These are phyloP conservation scores for Fagus crenata DNA, from an alignment of 306 rosid genomes.

Conservation along the genomic window DNA sequence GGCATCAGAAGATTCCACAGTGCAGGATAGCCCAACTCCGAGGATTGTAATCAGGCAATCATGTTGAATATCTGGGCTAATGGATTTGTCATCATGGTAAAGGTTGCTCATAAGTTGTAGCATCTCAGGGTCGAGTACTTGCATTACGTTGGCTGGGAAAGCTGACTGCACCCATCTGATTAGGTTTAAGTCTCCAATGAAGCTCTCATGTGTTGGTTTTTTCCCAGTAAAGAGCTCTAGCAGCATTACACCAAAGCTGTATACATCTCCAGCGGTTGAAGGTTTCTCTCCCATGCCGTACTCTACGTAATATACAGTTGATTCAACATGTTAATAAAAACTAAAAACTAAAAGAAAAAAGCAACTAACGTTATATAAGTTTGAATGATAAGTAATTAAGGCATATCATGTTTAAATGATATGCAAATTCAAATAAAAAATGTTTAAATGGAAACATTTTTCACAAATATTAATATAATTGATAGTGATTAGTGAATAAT, in stretches of 20 bases:
- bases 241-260: constrained; percentile 68
- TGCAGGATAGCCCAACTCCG: constrained; percentile 54
- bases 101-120: constrained; percentile 4
- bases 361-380: no score
- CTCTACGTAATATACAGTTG: constrained; percentile 37
- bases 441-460: no score
- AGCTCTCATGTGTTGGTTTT: constrained; percentile 57
- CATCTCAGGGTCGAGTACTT: constrained; percentile 49
- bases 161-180: constrained; percentile 55
- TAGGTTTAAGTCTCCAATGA: constrained; percentile 47
- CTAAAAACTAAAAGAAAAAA: not conserved
- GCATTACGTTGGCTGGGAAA: constrained; percentile 33
- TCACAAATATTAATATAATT: no score
- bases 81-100: constrained; percentile 8
- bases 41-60: constrained; percentile 44
- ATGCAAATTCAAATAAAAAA: no score
- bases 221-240: constrained; percentile 60
- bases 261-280: constrained; percentile 67
- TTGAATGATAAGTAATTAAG: no score
- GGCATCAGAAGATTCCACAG: constrained; percentile 39
- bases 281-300: constrained; percentile 66
- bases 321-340: constrained; percentile 2
- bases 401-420: no score
- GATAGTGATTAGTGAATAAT: no score
- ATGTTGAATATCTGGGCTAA: constrained; percentile 26